Conservation (phyloP, 768 basidiomycete species). For the Boletus bicolor region DNA sequence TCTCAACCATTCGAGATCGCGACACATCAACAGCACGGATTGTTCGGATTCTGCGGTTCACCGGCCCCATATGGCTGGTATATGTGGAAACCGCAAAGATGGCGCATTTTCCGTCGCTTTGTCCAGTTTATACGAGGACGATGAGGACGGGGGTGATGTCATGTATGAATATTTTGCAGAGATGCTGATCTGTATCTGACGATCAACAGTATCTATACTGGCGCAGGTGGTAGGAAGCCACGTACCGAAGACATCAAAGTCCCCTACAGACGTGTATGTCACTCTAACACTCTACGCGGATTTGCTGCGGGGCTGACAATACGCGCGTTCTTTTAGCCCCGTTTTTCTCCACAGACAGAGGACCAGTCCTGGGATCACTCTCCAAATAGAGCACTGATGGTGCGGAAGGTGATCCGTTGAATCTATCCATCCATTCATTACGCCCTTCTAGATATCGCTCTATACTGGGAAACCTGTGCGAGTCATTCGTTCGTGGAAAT, state of each 20-base stretch:
- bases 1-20: neutral
- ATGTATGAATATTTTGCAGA: slow-evolving; percentile 16
- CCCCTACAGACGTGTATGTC: slow-evolving; percentile 26
- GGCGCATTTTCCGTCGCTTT: slow-evolving; percentile 22
- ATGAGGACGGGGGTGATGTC: slow-evolving; percentile 25
- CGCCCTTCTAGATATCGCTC: slow-evolving; percentile 18
- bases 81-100: slow-evolving; percentile 9
- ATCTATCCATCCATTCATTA: neutral
- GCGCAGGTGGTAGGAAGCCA: slow-evolving; percentile 20
- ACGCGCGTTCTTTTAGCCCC: slow-evolving; percentile 3
- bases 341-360: slow-evolving; percentile 19
- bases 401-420: neutral
- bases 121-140: slow-evolving; percentile 21
- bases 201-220: slow-evolving; percentile 27
- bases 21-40: neutral
- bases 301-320: neutral
- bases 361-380: slow-evolving; percentile 23
- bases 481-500: slow-evolving; percentile 24
- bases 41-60: slow-evolving; percentile 22
- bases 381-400: slow-evolving; percentile 18
- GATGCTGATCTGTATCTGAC: neutral
- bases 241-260: neutral
- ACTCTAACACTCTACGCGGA: neutral
- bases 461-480: slow-evolving; percentile 20
- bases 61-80: slow-evolving; percentile 12